These are phyloP conservation scores for Cladosporium colombiae DNA, from an alignment of 2,329 filamentous ascomycete species.

Conservation along the genomic window DNA sequence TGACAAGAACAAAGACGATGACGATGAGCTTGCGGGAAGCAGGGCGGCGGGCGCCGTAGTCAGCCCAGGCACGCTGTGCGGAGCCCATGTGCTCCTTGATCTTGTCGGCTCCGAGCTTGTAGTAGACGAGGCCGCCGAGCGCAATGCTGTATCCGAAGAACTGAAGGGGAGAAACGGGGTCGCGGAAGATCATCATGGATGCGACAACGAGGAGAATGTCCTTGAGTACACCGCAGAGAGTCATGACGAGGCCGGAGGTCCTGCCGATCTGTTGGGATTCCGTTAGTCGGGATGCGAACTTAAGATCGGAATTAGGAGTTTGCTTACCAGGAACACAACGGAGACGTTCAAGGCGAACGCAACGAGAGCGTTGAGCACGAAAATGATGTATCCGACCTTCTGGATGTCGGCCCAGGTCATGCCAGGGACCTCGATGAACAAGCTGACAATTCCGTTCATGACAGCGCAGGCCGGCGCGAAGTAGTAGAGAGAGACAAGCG, in stretches of 20 bases:
- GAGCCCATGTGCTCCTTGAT: constrained; percentile 77
- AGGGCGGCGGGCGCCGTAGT: constrained; percentile 77
- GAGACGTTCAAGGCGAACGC: constrained; percentile 83
- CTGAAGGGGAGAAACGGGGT: constrained; percentile 72
- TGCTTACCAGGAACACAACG: constrained; percentile 80
- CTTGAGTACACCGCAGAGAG: constrained; percentile 84
- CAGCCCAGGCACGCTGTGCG: constrained; percentile 76
- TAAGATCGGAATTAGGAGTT: neutral
- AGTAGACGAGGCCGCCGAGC: constrained; percentile 76
- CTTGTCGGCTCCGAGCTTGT: constrained; percentile 82
- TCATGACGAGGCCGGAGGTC: constrained; percentile 82
- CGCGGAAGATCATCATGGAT: constrained; percentile 80
- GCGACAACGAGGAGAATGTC: constrained; percentile 79
- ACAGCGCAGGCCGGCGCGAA: constrained; percentile 80
- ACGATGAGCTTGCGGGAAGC: constrained; percentile 75
- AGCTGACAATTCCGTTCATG: constrained; percentile 75
- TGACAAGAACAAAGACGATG: constrained; percentile 63
- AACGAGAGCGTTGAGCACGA: constrained; percentile 74
- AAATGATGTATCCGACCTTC: constrained; percentile 69
- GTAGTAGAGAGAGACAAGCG: constrained; percentile 85
- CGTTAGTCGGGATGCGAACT: neutral
- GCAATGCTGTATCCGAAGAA: constrained; percentile 83
- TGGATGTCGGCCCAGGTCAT: constrained; percentile 70
- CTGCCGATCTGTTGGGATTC: constrained; percentile 69
- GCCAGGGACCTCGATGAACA: constrained; percentile 72